These are phyloP conservation scores for Hypoxylon subgilvum DNA, from an alignment of 495 filamentous ascomycete species.

Conservation along the genomic window DNA sequence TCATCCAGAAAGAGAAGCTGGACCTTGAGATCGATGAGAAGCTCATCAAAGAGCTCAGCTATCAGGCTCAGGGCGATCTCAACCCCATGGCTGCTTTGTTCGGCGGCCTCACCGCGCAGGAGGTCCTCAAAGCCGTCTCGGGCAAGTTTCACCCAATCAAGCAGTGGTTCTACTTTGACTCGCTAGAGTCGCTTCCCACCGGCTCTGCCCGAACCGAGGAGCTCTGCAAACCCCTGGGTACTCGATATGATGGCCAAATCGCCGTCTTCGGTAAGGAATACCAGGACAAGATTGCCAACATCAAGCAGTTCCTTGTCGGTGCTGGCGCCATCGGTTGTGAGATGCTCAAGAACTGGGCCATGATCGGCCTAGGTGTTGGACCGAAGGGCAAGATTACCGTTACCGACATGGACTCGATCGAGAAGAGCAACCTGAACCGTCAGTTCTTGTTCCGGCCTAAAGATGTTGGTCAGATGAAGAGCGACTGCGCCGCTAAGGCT, in stretches of 20 bases:
- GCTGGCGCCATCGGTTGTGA: conserved; percentile 98
- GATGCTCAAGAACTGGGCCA: conserved; percentile 99
- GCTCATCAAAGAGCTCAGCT: conserved; percentile 89
- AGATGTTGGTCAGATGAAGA: conserved; percentile 97
- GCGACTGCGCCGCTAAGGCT: conserved; percentile 87
- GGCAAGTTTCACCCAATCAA: conserved; percentile 94
- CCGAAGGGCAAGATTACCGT: conserved; percentile 86
- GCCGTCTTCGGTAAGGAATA: conserved; percentile 93
- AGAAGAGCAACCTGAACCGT: conserved; percentile 98
- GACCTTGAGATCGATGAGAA: conserved; percentile 88
- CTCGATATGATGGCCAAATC: conserved; percentile 95
- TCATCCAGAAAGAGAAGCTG: conserved; percentile 73
- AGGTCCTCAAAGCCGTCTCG: conserved; percentile 95
- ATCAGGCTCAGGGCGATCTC: conserved; percentile 92
- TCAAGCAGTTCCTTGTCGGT: conserved; percentile 92
- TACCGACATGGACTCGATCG: conserved; percentile 98
- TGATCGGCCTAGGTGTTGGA: conserved; percentile 93
- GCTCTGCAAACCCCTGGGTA: conserved; percentile 78
- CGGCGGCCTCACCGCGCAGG: conserved; percentile 92
- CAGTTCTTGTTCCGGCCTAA: conserved; percentile 95
- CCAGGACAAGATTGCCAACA: conserved; percentile 89
- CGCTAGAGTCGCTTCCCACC: conserved; percentile 87
- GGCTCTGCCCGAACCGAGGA: conserved; percentile 79
- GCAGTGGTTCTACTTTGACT: conserved; percentile 97
- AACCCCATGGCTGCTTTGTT: conserved; percentile 94